Base-by-base conservation (phyloP, 306 rosid genomes). In the Ceratonia siliqua region DNA sequence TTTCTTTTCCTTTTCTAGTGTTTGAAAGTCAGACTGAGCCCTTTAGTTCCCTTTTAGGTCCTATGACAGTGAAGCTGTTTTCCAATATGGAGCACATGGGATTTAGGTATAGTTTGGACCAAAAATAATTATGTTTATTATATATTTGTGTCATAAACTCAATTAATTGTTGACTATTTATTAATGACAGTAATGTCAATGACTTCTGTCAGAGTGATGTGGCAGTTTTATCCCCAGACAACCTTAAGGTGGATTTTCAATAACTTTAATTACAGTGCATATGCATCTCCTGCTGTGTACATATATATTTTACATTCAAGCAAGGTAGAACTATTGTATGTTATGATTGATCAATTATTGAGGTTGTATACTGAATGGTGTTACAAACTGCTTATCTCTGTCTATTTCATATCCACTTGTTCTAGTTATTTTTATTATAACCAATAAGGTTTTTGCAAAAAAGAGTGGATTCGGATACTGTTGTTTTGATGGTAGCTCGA, bases 1-100 rank as follows among this genome's bases (percentile, higher is more conserved):
- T 48, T 14, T 13, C 30, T 13, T 59, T 73, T 43, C 5, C 24
- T 13, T 25, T 33, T 27, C 18, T 46, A 6, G n/a, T 27, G 50
- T 18, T 38, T 27, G 78, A 50, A 68, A 25, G 0, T 9, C 6
- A 20, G 24, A n/a, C 38, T 21, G 10, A 17, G 38, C 78, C 41
- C 5, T 8, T 3, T n/a, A 41, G 27, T 84, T 76, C 61, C 67
- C 62, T 62, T 69, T 65, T 81, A 91, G 97, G 97, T 75, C 98
- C 97, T 49, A 91, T 87, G 84, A 91, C 97, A 8, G 91, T 93
- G 73, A 93, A 93, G 81, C 85, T 93, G 59, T 93, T 85, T 69
- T 83, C 98, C 54, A 93, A 93, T 88, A 93, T 79, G 87, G 98
- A 93, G 84, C 90, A 93, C 83, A 93, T 93, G 97, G 97, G 98